Conservation (phyloP, 129 eudicot genomes). For the Centrapalus pauciflorus region DNA sequence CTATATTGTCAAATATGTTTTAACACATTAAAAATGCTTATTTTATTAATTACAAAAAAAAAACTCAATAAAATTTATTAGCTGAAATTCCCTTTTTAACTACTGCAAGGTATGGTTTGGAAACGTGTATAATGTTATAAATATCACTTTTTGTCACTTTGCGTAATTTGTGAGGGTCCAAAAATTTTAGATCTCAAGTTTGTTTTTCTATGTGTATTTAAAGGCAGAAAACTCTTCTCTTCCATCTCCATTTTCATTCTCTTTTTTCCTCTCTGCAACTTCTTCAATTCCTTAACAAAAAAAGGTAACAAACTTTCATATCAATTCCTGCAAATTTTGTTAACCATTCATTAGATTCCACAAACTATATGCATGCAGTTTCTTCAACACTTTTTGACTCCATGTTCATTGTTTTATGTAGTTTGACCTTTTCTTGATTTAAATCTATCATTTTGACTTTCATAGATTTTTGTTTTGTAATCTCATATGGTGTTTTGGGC, state of each 20-base stretch:
- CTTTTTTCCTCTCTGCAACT: conserved; percentile 13
- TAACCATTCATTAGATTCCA: neutral
- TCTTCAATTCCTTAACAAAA: neutral
- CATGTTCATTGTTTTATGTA: neutral
- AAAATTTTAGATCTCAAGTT: conserved; percentile 24
- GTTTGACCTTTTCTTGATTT: conserved; percentile 11
- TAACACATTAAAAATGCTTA: too few species aligned
- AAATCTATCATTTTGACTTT: neutral
- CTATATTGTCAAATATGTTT: too few species aligned
- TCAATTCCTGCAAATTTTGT: conserved; percentile 1
- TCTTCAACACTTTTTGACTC: neutral
- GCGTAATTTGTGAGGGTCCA: conserved; percentile 45
- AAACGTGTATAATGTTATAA: conserved; percentile 47
- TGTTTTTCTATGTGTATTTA: conserved; percentile 29
- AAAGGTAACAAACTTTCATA: conserved; percentile 17
- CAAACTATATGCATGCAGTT: neutral
- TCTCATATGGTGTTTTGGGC: neutral
- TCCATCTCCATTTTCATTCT: neutral
- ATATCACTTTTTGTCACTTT: conserved; percentile 50
- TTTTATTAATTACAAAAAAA: too few species aligned
- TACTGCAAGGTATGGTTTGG: conserved; percentile 45
- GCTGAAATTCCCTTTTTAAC: conserved; percentile 37
- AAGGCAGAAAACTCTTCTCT: conserved; percentile 18
- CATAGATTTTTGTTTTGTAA: neutral
- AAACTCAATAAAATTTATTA: neutral